Evolutionary conservation across 352 stramenopile genomes (phyloP).

Genomic region (Pythium sp.): DNA sequence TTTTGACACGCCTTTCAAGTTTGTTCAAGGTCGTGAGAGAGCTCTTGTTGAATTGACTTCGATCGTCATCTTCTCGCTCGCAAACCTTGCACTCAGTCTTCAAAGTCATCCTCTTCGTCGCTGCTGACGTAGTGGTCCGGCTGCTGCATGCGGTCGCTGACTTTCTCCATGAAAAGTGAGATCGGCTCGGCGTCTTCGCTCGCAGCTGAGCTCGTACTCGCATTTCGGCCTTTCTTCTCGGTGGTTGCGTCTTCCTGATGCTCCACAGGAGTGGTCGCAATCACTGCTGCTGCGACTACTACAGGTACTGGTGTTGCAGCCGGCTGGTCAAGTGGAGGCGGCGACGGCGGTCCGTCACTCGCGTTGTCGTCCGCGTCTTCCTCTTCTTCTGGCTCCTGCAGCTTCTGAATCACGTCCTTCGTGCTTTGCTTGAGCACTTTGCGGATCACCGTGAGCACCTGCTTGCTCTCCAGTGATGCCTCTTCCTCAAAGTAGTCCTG

Average conservation of each 20-base stretch:
- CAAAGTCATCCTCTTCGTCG: conserved; percentile 34
- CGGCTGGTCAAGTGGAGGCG: conserved; percentile 23
- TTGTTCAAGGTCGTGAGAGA: neutral
- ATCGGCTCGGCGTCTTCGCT: conserved; percentile 11
- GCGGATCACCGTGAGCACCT: conserved; percentile 68
- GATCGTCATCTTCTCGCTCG: conserved; percentile 12
- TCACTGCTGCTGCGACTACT: neutral
- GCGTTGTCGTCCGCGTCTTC: conserved; percentile 30
- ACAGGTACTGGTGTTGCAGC: conserved; percentile 1
- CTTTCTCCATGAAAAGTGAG: conserved; percentile 15
- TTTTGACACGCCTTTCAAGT: conserved; percentile 2
- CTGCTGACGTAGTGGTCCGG: conserved; percentile 9
- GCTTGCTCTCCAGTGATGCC: conserved; percentile 51
- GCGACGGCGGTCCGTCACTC: conserved; percentile 39
- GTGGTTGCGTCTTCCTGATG: neutral
- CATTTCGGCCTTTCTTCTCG: neutral
- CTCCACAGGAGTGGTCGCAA: neutral
- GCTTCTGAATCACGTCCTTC: conserved; percentile 56
- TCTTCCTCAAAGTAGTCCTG: conserved; percentile 79
- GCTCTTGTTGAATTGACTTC: conserved; percentile 7
- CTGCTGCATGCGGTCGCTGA: conserved; percentile 3
- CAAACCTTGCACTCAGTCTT: conserved; percentile 16
- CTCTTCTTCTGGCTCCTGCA: conserved; percentile 35
- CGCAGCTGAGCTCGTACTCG: conserved; percentile 11
- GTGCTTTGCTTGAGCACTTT: conserved; percentile 81